These are phyloP conservation scores for Penicillium sp. DNA, from an alignment of 2,329 filamentous ascomycete species.

Conservation along the genomic window DNA sequence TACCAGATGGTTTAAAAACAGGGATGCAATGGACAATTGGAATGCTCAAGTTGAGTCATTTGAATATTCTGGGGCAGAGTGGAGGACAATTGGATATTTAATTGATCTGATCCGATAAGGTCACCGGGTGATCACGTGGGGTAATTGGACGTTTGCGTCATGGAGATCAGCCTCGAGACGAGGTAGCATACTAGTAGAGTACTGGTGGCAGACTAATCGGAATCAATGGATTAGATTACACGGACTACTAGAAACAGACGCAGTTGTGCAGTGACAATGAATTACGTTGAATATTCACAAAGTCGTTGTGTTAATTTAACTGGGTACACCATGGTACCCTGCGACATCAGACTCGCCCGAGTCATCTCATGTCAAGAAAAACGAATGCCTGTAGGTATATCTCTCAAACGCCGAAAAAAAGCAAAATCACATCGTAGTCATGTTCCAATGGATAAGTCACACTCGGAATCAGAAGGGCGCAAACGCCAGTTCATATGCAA, in stretches of 20 bases:
- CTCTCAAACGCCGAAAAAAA: slow-evolving; percentile 20
- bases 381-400: slow-evolving; percentile 26
- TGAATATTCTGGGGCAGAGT: background rate
- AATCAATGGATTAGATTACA: too few relatives aligned
- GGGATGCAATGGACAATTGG: background rate
- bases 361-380: slow-evolving; percentile 4
- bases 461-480: slow-evolving; percentile 61
- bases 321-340: background rate
- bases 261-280: too few relatives aligned
- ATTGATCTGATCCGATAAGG: background rate
- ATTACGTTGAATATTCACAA: background rate
- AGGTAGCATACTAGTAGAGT: too few relatives aligned
- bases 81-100: too few relatives aligned
- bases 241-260: too few relatives aligned
- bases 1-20: background rate
- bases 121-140: slow-evolving; percentile 17
- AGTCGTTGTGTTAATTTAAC: background rate
- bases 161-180: background rate
- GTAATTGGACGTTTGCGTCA: slow-evolving; percentile 4
- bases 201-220: too few relatives aligned
- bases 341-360: background rate
- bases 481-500: slow-evolving; percentile 84
- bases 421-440: background rate
- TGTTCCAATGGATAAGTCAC: background rate
- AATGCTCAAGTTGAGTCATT: background rate